Base-by-base conservation (phyloP, 2,329 filamentous ascomycete species). In the Cytospora piceae region DNA sequence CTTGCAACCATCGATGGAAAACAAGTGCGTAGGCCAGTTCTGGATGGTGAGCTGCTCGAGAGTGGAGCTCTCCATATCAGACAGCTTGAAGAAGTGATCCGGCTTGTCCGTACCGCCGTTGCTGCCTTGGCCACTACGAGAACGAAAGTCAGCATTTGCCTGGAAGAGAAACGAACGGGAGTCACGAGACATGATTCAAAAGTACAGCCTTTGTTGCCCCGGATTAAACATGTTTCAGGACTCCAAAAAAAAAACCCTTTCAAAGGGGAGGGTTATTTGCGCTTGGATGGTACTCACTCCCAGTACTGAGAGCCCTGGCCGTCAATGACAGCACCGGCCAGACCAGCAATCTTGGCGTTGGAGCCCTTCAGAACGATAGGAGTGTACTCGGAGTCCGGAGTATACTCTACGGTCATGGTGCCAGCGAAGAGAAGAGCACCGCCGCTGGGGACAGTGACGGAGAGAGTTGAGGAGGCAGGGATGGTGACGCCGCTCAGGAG, bases 61-160 rank as follows among this genome's bases (percentile, higher is more conserved):
- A 61, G 70, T 73, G 34, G 77, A 77, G 68, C 72, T 69, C 55
- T 71, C 73, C 29, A 80, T 70, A 6, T 73, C 74, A 68, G 80
- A 77, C 49, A 82, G 82, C 37, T 75, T 78, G 77, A 86, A 85
- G 77, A 86, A 82, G 65, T 69, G 66, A 75, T 80, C 76, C 68
- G 87, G 76, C 74, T 78, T 78, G 51, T 71, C 74, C 65, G 74
- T 74, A 56, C 77, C 77, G 24, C 77, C 77, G 66, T 78, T 78
- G 68, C 68, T 70, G 57, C 77, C 77, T 68, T 76, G 56, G 49
- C 74, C 73, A 65, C 32, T 34, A 34, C 32, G 11, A 11, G 32
- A 34, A 34, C 32, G 32, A 34, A 34, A 34, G 32, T 34, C 11
- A 34, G 32, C 11, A 34, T 34, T 34, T 34, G 27, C 32, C 11